Percentiles rank a stretch among this genome's conserved stretches.
phyloP scores from a whole-genome alignment of 2,329 filamentous ascomycete species.

The Aspergillus fructus region DNA sequence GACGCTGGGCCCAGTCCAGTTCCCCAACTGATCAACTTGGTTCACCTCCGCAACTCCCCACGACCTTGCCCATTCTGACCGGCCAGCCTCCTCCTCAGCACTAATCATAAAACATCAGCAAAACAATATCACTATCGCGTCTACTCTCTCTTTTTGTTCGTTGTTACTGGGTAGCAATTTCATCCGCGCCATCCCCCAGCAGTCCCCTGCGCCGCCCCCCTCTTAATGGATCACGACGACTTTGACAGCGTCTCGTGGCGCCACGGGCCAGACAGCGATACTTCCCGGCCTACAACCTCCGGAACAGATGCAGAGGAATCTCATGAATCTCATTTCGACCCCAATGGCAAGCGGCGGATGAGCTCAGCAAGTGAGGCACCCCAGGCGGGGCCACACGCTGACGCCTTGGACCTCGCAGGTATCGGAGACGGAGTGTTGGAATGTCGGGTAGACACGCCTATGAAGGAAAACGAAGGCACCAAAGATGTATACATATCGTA shows the following conservation, averaged over 20 bases:
- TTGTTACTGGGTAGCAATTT: neutral
- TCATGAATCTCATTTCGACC: constrained; percentile 35
- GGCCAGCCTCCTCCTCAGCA: constrained; percentile 4
- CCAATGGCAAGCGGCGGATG: constrained; percentile 51
- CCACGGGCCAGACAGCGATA: constrained; percentile 56
- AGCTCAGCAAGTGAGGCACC: constrained; percentile 46
- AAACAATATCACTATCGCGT: neutral
- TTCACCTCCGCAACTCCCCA: constrained; percentile 15
- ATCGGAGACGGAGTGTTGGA: constrained; percentile 74
- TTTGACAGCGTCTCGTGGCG: constrained; percentile 82
- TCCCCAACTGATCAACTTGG: constrained; percentile 17
- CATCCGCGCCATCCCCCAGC: neutral
- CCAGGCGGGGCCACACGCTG: constrained; percentile 52
- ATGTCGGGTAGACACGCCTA: constrained; percentile 76
- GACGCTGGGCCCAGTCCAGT: constrained; percentile 18
- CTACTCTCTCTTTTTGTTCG: neutral
- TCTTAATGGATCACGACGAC: constrained; percentile 59
- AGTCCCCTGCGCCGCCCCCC: constrained; percentile 12
- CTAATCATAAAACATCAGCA: constrained; percentile 1
- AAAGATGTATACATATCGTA: constrained; percentile 98
- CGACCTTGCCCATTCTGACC: constrained; percentile 3
- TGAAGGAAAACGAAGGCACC: constrained; percentile 94
- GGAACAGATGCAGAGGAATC: constrained; percentile 42
- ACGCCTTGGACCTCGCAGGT: constrained; percentile 61
- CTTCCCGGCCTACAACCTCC: constrained; percentile 41